Evolutionary conservation across 2,329 filamentous ascomycete species (phyloP), one percentile per base, ranked within the genome.

Genomic region (Huntiella abstrusa): DNA sequence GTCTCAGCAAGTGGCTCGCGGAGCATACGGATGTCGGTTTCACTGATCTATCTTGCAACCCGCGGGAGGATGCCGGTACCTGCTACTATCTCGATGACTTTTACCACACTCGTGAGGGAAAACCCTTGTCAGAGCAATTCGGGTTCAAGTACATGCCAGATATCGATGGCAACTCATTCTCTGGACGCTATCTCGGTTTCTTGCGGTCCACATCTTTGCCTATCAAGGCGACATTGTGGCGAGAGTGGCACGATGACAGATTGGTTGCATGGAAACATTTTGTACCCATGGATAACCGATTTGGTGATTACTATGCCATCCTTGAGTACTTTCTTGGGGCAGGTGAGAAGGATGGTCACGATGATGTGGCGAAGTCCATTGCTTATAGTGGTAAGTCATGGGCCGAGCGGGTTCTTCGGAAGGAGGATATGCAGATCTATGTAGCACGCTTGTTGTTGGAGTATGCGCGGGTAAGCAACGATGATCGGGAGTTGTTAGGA

Each of bases 71-170:
- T 52, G 19, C 17, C 5, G 42, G 45, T 12, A 22, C 95, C 57
- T 98, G 91, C 62, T 73, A 79, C 40, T 86, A 86, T 1, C 87
- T 96, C 58, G 68, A 68, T 38, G 76, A 86, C 53, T 93, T 84
- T 62, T 96, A 96, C 62, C 67, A 77, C 16, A 65, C 74, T 16
- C 70, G 75, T 3, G 68, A 70, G 13, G 82, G 73, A 3, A 47
- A 47, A 37, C 28, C 45, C 12, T 32, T 50, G 33, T 38, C 41
- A 16, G 58, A 72, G 46, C 73, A 78, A 58, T 78, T 76, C 56
- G 53, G 60, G 51, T 64, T 67, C 61, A 87, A 85, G 57, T 83
- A 74, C 55, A 65, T 88, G 2, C 74, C 80, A 0, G 83, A 91
- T 57, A 71, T 88, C 47, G 83, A 88, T 58, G 83, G 83, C 28